These are phyloP conservation scores for Ustilago nuda DNA, from an alignment of 1,284 basidiomycete species.

Conservation along the genomic window DNA sequence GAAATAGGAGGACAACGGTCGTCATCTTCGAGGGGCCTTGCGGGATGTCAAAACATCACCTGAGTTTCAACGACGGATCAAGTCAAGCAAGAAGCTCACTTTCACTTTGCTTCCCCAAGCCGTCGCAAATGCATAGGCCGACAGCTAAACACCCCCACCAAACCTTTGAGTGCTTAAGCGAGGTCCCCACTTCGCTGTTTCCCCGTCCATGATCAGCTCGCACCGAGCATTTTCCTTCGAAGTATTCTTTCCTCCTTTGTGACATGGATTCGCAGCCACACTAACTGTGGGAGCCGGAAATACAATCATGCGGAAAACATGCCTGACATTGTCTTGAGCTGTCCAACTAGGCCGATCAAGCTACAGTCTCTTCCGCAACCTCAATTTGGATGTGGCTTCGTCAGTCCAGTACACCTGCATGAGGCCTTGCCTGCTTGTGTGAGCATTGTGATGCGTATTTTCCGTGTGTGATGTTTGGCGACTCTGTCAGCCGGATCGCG, in stretches of 20 bases:
- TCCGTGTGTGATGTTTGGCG: slow-evolving; percentile 4
- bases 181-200: not conserved
- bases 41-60: slow-evolving; percentile 41
- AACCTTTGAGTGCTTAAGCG: slow-evolving; percentile 19
- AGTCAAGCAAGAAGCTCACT: not conserved
- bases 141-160: slow-evolving; percentile 7
- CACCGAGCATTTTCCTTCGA: not conserved
- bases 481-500: not conserved
- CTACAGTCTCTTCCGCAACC: not conserved
- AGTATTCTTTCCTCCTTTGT: slow-evolving; percentile 4
- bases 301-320: not conserved
- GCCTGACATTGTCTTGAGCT: slow-evolving; percentile 8
- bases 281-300: not conserved
- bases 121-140: slow-evolving; percentile 30
- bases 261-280: not conserved
- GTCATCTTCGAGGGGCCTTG: slow-evolving; percentile 11
- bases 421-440: slow-evolving; percentile 1
- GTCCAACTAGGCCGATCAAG: slow-evolving; percentile 11
- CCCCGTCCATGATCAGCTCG: not conserved
- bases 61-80: slow-evolving; percentile 42
- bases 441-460: not conserved
- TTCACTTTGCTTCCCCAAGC: no score
- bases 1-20: slow-evolving; percentile 17
- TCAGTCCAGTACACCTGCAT: not conserved
- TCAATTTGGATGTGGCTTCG: not conserved